These are phyloP conservation scores for Eutrema japonicum DNA, from an alignment of 345 rosid species.

Conservation along the genomic window DNA sequence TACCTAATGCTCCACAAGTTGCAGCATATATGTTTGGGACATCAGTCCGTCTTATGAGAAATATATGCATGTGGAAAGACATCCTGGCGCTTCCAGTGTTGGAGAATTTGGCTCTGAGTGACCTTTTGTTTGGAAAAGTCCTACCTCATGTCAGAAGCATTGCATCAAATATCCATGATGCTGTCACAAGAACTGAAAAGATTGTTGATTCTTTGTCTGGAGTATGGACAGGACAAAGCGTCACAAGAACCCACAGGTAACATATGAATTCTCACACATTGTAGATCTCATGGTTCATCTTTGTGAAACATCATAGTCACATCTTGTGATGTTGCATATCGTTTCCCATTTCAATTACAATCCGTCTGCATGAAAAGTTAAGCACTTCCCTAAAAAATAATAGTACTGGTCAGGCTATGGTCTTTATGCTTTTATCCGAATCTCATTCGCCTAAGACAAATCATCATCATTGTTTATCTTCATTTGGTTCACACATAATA, in stretches of 20 bases:
- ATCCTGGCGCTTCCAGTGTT: slow-evolving; percentile 75
- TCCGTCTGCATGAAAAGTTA: slow-evolving; percentile 16
- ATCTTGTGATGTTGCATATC: slow-evolving; percentile 10
- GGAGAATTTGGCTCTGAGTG: slow-evolving; percentile 83
- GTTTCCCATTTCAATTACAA: neutral
- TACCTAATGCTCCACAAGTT: slow-evolving; percentile 79
- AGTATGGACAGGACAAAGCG: slow-evolving; percentile 76
- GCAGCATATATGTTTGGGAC: slow-evolving; percentile 89
- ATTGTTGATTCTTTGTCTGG: slow-evolving; percentile 76
- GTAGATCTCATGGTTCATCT: neutral
- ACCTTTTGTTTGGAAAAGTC: slow-evolving; percentile 76
- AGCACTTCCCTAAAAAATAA: neutral
- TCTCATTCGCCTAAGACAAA: slow-evolving; percentile 1
- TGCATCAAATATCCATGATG: slow-evolving; percentile 78
- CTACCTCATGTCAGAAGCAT: slow-evolving; percentile 86
- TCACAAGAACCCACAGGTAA: slow-evolving; percentile 65
- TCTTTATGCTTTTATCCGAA: neutral
- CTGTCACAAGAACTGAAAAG: slow-evolving; percentile 81
- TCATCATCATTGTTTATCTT: neutral
- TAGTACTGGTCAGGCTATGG: slow-evolving; percentile 18
- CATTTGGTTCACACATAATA: slow-evolving; percentile 1
- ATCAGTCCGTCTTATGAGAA: slow-evolving; percentile 84
- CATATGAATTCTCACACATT: slow-evolving; percentile 11
- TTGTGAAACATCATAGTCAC: neutral
- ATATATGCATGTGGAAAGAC: slow-evolving; percentile 91